phyloP scores from a whole-genome alignment of 2,329 filamentous ascomycete species.

The Metarhizium sp. region DNA sequence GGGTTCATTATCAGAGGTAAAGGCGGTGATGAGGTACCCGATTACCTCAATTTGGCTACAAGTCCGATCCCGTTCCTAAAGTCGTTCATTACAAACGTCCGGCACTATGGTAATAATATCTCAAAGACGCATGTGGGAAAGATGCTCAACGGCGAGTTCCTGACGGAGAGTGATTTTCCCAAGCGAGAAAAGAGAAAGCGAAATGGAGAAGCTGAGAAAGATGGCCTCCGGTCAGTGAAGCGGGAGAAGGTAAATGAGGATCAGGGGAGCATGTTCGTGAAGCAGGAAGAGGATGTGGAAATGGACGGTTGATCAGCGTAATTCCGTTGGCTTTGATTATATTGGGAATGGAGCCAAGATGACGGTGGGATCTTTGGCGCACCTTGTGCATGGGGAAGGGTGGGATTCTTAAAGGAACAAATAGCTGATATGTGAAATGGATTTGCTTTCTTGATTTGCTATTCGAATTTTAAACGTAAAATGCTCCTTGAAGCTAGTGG shows the following conservation, averaged over 20 bases:
- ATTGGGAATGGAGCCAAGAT: background rate
- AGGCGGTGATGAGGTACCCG: background rate
- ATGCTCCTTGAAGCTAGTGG: too few species aligned
- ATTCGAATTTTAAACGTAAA: too few species aligned
- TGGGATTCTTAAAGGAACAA: too few species aligned
- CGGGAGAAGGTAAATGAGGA: background rate
- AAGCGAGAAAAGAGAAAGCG: background rate
- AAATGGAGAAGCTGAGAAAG: background rate
- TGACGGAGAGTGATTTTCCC: slow-evolving; percentile 14
- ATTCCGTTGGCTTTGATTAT: background rate
- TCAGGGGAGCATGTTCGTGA: background rate
- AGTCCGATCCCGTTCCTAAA: slow-evolving; percentile 24
- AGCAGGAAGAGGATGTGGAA: background rate
- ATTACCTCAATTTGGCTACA: background rate
- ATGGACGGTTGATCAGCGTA: background rate
- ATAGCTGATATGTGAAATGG: too few species aligned
- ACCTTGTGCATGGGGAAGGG: too few species aligned
- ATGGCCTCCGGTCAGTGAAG: background rate
- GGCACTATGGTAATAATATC: slow-evolving; percentile 27
- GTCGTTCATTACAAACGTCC: slow-evolving; percentile 24
- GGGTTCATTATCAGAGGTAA: slow-evolving; percentile 23
- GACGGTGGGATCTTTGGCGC: background rate
- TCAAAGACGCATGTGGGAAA: slow-evolving; percentile 32
- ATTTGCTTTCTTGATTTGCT: too few species aligned
- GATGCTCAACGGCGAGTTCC: slow-evolving; percentile 22